Evolutionary conservation across 768 basidiomycete species (phyloP).

Genomic region (Phylloporus scabripes): DNA sequence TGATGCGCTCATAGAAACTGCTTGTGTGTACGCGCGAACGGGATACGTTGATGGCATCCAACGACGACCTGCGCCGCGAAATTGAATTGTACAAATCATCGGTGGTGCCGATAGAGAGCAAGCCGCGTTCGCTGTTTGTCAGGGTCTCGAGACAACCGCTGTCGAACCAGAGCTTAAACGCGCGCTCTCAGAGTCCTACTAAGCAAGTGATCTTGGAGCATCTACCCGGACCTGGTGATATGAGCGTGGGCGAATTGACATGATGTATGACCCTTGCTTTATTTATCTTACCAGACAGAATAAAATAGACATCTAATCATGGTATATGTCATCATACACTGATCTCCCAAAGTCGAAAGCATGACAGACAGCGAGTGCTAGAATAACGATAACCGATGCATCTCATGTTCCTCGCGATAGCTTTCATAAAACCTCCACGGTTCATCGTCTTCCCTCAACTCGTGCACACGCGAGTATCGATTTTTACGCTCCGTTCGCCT

Average conservation of each 20-base stretch:
- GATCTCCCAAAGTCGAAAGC: background rate
- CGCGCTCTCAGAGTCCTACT: constrained; percentile 10
- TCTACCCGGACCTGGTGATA: constrained; percentile 39
- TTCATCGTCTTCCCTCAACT: constrained; percentile 27
- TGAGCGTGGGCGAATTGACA: constrained; percentile 47
- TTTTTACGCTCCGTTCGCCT: constrained; percentile 14
- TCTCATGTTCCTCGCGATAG: constrained; percentile 12
- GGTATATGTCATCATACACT: background rate
- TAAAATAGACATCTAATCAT: no score
- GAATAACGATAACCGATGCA: constrained; percentile 5
- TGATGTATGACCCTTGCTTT: constrained; percentile 16
- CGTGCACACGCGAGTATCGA: constrained; percentile 22
- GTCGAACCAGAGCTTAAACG: constrained; percentile 38
- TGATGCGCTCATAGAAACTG: constrained; percentile 38
- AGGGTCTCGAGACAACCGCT: constrained; percentile 46
- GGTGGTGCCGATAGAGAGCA: constrained; percentile 41
- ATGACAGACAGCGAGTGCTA: background rate
- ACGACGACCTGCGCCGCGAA: constrained; percentile 47
- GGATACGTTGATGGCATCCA: constrained; percentile 39
- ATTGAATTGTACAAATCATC: constrained; percentile 59
- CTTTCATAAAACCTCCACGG: constrained; percentile 27
- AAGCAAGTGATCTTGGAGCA: constrained; percentile 26
- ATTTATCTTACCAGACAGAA: constrained; percentile 16
- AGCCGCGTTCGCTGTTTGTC: constrained; percentile 47
- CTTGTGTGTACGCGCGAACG: constrained; percentile 43